Base-by-base conservation (phyloP, 768 basidiomycete genomes). In the Melanogaster broomeanus region DNA sequence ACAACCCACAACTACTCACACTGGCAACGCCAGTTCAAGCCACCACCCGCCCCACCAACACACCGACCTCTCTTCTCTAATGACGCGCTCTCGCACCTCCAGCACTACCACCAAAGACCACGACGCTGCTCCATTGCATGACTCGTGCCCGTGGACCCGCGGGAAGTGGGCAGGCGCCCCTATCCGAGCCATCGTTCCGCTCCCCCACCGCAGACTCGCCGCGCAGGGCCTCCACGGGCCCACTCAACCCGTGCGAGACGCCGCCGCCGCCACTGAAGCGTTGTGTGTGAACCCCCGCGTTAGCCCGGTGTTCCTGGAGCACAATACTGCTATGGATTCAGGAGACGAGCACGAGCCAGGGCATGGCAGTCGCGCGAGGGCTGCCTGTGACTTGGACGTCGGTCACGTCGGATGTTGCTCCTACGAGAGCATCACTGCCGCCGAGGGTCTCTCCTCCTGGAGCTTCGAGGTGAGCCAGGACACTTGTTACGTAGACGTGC, bases 401-500 rank as follows among this genome's bases (percentile, higher is more conserved):
- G n/a, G 21, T 37, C 41, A 38, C 45, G 54, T 42, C 16, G 42
- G 31, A 39, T 49, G n/a, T 19, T 58, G 34, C 43, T 42, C 53
- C 44, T 66, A 61, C 27, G 52, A 63, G 63, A 69, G 66, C 16
- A 67, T 67, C 52, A 61, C 57, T 2, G 68, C 68, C 21, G 39
- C 51, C 3, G 45, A 43, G 12, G 66, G 68, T 8, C 61, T 68
- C 0, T 16, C 45, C 0, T 52, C 47, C 0, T 63, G 61, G 61
- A 70, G 68, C 51, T 67, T 67, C 52, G 66, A 67, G 57, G 66
- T 63, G n/a, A n/a, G 54, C 37, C 35, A 5, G 5, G 1, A 22
- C 22, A 7, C 7, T 7, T 11, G 28, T 6, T 4, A 5, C 24
- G 7, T 34, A 13, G 28, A 30, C 4, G 37, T 25, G 13, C 35